Base-by-base conservation (phyloP, 495 filamentous ascomycete species). In the Talaromyces proteolyticus region DNA sequence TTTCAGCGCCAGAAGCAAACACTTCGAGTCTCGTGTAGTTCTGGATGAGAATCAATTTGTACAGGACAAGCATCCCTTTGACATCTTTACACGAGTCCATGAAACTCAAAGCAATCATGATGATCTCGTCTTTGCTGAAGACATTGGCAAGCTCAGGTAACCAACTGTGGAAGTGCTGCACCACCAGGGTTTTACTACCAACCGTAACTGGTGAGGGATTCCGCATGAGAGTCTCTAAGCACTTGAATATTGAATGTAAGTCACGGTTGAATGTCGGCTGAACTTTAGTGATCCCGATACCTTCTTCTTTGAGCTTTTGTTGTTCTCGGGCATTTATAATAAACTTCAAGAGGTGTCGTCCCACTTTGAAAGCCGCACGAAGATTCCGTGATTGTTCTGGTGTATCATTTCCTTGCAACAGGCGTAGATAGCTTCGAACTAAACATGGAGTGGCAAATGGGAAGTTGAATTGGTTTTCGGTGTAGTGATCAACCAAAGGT, bases 131-230 rank as follows among this genome's bases (percentile, higher is more conserved):
- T 1, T 84, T 81, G 12, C 74, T 80, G 57, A 99, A 77, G 26
- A 91, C 73, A 12, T 82, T 80, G 3, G 80, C 78, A 6, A 97
- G 79, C 54, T 95, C 91, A 0, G 93, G 94, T 10, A 99, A 71
- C 93, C 93, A 97, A 2, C 87, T 84, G 62, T 97, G 93, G 64
- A 97, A 95, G 66, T 97, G 87, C 62, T 99, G 93, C 16, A 97
- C 91, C 4, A 94, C 87, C 25, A 99, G 68, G 1, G 93, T 97
- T 62, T 97, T 94, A 51, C 87, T 96, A 22, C 93, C 93, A 25
- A 99, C 84, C 42, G 96, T 65, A 38, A 89, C 81, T 1, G 94
- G 88, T 10, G 90, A 86, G 1, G 81, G 70, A 59, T 89, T 93
- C 51, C 81, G 80, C 90, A 99, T 97, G 55, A 99, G 73, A 4